Percentiles rank a stretch among this genome's conserved stretches.
Evolutionary conservation across 805 yeast genomes (phyloP).

Genomic region (Komagataella ulmi): DNA sequence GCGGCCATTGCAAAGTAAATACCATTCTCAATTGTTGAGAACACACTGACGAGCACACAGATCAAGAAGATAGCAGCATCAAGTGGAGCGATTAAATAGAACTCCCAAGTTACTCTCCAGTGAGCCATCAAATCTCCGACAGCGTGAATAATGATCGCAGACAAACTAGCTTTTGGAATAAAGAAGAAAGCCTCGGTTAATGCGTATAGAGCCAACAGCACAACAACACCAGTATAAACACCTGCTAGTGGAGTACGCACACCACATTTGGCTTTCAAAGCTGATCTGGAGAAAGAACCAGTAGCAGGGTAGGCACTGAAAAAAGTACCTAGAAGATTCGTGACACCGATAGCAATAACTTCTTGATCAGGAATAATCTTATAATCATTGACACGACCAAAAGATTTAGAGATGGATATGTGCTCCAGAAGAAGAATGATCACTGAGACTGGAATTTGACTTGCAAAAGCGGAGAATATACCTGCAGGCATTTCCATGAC

Average conservation of each 20-base stretch:
- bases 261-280: conserved; percentile 89
- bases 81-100: conserved; percentile 63
- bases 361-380: conserved; percentile 90
- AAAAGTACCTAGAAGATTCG: conserved; percentile 82
- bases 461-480: conserved; percentile 44
- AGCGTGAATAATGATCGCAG: conserved; percentile 88
- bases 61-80: conserved; percentile 63
- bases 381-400: conserved; percentile 86
- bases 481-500: conserved; percentile 53
- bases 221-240: conserved; percentile 80
- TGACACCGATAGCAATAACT: conserved; percentile 83
- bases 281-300: conserved; percentile 91
- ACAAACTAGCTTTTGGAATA: conserved; percentile 80
- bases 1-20: conserved; percentile 85
- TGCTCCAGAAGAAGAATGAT: conserved; percentile 80
- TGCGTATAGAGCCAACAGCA: conserved; percentile 72
- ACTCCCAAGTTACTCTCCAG: conserved; percentile 49
- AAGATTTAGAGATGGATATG: conserved; percentile 86
- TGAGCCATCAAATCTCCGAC: conserved; percentile 75
- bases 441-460: conserved; percentile 76
- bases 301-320: conserved; percentile 93
- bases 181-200: conserved; percentile 75
- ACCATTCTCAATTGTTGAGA: conserved; percentile 74
- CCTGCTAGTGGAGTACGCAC: conserved; percentile 93
- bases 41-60: conserved; percentile 65